These are phyloP conservation scores for Coemansia sp. DNA, from an alignment of 192 early-diverging fungal genomes.

Conservation along the genomic window DNA sequence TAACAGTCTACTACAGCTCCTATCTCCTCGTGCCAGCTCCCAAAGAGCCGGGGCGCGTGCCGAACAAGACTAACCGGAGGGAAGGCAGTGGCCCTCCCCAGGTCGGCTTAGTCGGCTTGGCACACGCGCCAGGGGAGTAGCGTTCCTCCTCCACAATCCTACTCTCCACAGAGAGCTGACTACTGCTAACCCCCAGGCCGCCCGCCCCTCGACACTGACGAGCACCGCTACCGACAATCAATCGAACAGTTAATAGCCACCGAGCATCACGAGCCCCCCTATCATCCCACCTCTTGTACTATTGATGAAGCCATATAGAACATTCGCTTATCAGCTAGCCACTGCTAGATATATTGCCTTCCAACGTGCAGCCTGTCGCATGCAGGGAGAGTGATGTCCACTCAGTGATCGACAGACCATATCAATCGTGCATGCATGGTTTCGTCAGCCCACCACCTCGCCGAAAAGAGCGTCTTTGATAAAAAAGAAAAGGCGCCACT, in stretches of 20 bases:
- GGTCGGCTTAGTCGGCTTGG: not conserved
- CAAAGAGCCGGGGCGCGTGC: not conserved
- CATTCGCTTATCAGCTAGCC: not conserved
- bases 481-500: not conserved
- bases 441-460: not conserved
- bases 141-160: not conserved
- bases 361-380: not conserved
- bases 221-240: not conserved
- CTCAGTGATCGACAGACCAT: not conserved
- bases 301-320: not conserved
- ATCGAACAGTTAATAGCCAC: not conserved
- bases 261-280: not conserved
- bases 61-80: not conserved
- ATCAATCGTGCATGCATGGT: not conserved
- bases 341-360: not conserved
- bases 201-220: not conserved
- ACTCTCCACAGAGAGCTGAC: not conserved
- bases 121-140: not conserved
- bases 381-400: not conserved
- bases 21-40: not conserved
- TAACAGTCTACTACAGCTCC: not conserved
- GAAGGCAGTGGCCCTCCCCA: not conserved
- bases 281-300: not conserved
- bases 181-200: not conserved
- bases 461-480: not conserved